Percentiles rank a stretch among this genome's conserved stretches.
phyloP scores from a whole-genome alignment of 192 early-diverging fungal species.

The Podila horticola region DNA sequence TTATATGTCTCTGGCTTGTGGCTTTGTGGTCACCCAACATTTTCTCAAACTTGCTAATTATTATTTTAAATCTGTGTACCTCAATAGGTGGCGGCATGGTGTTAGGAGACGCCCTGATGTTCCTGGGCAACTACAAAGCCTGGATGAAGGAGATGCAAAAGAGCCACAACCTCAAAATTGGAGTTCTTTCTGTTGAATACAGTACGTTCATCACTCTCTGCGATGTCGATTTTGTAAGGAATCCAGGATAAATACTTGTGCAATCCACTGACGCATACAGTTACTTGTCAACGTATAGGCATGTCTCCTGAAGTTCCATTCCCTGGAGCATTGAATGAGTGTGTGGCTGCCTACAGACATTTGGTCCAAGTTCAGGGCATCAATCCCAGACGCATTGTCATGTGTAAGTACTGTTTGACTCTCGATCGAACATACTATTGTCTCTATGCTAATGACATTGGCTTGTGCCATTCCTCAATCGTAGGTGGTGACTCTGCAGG shows the following conservation, averaged over 20 bases:
- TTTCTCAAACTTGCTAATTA: background rate
- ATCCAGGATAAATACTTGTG: background rate
- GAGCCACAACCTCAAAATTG: conserved; percentile 39
- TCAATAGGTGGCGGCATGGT: conserved; percentile 44
- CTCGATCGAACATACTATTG: background rate
- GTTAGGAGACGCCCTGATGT: conserved; percentile 40
- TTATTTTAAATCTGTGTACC: background rate
- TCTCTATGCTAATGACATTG: too few relatives aligned
- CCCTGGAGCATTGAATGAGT: conserved; percentile 46
- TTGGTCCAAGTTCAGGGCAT: conserved; percentile 35
- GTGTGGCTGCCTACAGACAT: conserved; percentile 50
- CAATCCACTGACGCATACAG: background rate
- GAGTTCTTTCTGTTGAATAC: conserved; percentile 36
- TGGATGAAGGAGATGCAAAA: conserved; percentile 49
- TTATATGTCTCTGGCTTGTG: too few relatives aligned
- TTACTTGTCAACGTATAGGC: conserved; percentile 9
- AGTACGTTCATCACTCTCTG: conserved; percentile 7
- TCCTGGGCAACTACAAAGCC: conserved; percentile 27
- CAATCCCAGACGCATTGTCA: conserved; percentile 36
- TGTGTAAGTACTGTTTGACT: conserved; percentile 22
- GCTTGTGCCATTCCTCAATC: background rate
- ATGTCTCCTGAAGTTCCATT: conserved; percentile 35
- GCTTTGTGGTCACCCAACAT: background rate
- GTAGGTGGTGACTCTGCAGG: conserved; percentile 51
- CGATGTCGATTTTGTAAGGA: background rate